Base-by-base conservation (phyloP, 192 early-diverging fungal genomes). In the Globomyces pollinis-pini region DNA sequence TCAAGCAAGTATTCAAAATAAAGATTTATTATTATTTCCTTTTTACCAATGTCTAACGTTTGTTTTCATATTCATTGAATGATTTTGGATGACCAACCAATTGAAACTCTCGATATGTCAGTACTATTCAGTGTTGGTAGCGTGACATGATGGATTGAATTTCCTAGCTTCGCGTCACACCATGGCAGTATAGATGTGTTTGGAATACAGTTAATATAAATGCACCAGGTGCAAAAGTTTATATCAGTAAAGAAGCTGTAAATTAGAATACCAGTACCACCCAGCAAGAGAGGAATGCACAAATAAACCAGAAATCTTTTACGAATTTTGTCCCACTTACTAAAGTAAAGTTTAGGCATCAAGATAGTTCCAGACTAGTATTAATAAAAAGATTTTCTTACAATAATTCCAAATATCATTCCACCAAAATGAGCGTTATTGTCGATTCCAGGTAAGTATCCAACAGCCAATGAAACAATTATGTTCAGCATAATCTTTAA, bases 361-460 rank as follows among this genome's bases (percentile, higher is more conserved):
- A 90, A 84, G 30, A 89, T 62, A 3, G 86, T 63, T 12, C 87
- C 84, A 7, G 85, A n/a, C n/a, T n/a, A n/a, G n/a, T n/a, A n/a
- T n/a, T n/a, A n/a, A n/a, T n/a, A n/a, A n/a, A n/a, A n/a, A n/a
- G n/a, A n/a, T n/a, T n/a, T n/a, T n/a, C n/a, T n/a, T n/a, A n/a
- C 67, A 20, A 88, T 39, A 32, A 88, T 60, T 0, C 87, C 88
- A 42, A 65, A 67, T 31, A 84, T 61, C 61, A 86, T 89, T 2
- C 88, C 87, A 34, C 88, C 91, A 38, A 91, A 73, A 74, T 93
- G 91, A 13, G 91, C 88, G 67, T 88, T 88, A 65, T 93, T 93
- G 67, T 93, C 91, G 20, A 90, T 61, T 64, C 71, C 80, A 1
- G 90, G 89, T 3, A 93, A 64, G 32, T 86, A 73, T 0, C 91